phyloP scores from a whole-genome alignment of 805 yeast species.

The Millerozyma acaciae region DNA sequence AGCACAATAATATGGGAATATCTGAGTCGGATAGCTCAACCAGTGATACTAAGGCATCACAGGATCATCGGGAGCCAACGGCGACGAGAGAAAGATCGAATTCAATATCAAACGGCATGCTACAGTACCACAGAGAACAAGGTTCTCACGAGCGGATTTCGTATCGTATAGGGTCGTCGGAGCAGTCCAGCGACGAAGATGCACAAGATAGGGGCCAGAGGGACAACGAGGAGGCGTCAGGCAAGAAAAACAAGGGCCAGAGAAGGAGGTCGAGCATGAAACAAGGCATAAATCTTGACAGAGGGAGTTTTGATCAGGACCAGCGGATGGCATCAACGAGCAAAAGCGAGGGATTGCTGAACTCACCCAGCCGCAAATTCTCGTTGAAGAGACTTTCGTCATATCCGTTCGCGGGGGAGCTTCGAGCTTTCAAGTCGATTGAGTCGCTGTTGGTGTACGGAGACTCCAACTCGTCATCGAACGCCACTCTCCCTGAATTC shows the following conservation, averaged over 20 bases:
- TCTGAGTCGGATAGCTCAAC: neutral
- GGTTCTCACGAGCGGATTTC: slow-evolving; percentile 12
- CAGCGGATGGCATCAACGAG: no score
- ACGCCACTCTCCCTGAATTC: slow-evolving; percentile 47
- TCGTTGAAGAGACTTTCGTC: slow-evolving; percentile 13
- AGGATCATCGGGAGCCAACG: neutral
- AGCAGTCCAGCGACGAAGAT: slow-evolving; percentile 2
- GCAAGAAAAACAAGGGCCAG: neutral
- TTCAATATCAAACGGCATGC: slow-evolving; percentile 14
- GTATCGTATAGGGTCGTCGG: slow-evolving; percentile 4
- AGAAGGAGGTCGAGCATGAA: no score
- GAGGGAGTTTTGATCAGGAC: no score
- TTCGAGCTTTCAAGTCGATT: slow-evolving; percentile 11
- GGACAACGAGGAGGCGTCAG: neutral
- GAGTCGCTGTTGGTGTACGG: slow-evolving; percentile 10
- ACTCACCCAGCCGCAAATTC: slow-evolving; percentile 5
- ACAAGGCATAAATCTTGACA: no score
- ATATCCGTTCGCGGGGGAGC: slow-evolving; percentile 14
- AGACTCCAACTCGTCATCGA: slow-evolving; percentile 6
- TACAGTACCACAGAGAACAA: slow-evolving; percentile 9
- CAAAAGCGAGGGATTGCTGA: no score
- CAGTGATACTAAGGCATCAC: neutral
- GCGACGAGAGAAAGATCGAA: slow-evolving; percentile 11
- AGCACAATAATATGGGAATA: slow-evolving; percentile 1
- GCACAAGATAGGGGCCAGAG: neutral